These are phyloP conservation scores for Cytospora chrysosperma DNA, from an alignment of 2,329 filamentous ascomycete genomes.

Conservation along the genomic window DNA sequence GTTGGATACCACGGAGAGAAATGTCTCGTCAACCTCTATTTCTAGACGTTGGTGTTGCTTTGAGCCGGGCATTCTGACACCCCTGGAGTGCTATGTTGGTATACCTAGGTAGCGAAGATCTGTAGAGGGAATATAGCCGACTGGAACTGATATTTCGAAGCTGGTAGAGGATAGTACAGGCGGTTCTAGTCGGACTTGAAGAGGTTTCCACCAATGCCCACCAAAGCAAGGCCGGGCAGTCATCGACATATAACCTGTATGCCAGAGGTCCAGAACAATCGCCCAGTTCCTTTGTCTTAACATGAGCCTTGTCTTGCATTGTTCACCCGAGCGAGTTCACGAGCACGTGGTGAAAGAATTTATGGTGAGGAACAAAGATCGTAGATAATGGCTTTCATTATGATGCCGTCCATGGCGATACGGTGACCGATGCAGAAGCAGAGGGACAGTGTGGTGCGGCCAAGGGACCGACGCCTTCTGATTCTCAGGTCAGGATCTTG, in stretches of 20 bases:
- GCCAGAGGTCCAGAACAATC: not conserved
- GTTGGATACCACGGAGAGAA: conserved; percentile 1
- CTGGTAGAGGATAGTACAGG: not conserved
- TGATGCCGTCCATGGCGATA: too few relatives aligned
- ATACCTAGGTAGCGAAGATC: too few relatives aligned
- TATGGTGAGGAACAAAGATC: not conserved
- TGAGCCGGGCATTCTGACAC: not conserved
- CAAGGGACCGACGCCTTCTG: not conserved
- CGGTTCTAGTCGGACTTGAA: not conserved
- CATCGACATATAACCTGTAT: not conserved
- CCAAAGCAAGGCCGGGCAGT: not conserved
- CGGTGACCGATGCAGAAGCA: too few relatives aligned
- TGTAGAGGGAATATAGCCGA: not conserved
- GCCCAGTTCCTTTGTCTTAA: not conserved
- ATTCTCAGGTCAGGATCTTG: not conserved
- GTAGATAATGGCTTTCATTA: not conserved
- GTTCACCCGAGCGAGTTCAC: not conserved
- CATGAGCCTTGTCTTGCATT: not conserved
- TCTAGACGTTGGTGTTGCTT: not conserved
- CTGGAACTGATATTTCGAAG: not conserved
- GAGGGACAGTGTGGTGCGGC: too few relatives aligned
- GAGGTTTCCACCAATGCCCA: not conserved
- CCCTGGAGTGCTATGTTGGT: not conserved
- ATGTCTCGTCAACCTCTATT: not conserved
- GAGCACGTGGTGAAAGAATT: not conserved